Base-by-base conservation (phyloP, 148 eudicot genomes). In the Rhododendron henanense region DNA sequence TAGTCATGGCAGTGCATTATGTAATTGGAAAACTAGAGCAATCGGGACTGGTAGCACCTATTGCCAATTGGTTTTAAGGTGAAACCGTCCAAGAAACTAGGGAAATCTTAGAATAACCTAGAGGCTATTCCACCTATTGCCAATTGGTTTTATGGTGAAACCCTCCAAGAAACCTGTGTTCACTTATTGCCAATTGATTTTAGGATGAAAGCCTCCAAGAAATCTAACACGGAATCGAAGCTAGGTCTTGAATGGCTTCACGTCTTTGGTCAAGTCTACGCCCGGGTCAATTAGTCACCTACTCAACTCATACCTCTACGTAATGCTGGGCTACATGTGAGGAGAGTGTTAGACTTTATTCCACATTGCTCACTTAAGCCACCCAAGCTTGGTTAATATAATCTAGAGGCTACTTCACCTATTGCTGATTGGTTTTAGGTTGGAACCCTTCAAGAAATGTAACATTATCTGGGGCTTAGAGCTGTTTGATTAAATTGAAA, bases 11-110 rank as follows among this genome's bases (percentile, higher is more conserved):
- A 25, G 31, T 13, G 50, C 55, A 23, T 25, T n/a, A 21, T 63
- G 71, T 63, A 63, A 23, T 63, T 23, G 81, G 81, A 14, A 84
- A 84, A 84, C 50, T 74, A 84, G 67, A 48, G 33, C 19, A 16
- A 45, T 15, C 6, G 50, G 6, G 28, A 50, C 37, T 19, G 75
- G 65, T 4, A 0, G 44, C 47, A 51, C 65, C 61, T 16, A 15
- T 55, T 18, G 61, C 61, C 61, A 55, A 55, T 55, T 55, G 7
- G 61, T 55, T 55, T 16, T 16, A 55, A n/a, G 65, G 65, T 59
- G 25, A 59, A 18, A 18, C 21, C 6, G 23, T 57, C 63, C 23
- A 18, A 57, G 63, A 57, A 57, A 57, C 63, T 10, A 9, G 21
- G 53, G 7, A 71, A 73, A 73, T 73, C 59, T 35, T 47, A 67